Conservation (phyloP, 805 yeast genomes). For the Myxozyma kluyveri region DNA sequence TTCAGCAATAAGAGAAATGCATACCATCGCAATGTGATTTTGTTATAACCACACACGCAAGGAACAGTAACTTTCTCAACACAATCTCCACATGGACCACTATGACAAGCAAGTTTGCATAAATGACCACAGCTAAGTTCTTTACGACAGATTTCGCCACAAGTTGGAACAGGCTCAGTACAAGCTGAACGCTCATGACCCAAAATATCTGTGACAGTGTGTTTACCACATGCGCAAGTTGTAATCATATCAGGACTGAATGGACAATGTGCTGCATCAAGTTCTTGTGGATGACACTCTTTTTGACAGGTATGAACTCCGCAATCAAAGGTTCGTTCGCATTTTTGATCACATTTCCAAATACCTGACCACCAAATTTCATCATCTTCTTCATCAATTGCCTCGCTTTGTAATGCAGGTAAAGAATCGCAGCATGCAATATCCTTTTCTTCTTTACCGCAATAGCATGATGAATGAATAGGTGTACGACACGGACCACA, state of each 20-base stretch:
- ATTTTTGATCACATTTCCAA: conserved; percentile 47
- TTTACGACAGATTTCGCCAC: conserved; percentile 65
- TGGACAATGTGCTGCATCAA: conserved; percentile 52
- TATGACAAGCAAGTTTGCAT: conserved; percentile 71
- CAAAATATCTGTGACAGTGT: conserved; percentile 43
- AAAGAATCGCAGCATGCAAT: conserved; percentile 46
- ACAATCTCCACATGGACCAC: conserved; percentile 74
- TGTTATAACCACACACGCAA: conserved; percentile 60
- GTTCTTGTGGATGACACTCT: conserved; percentile 54
- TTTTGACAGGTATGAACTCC: conserved; percentile 52
- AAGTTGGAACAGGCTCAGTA: conserved; percentile 75
- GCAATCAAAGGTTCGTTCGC: conserved; percentile 57
- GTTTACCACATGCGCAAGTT: conserved; percentile 80
- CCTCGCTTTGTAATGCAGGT: conserved; percentile 13
- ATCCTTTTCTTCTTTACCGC: conserved; percentile 56
- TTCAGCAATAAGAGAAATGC: neutral
- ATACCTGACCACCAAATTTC: conserved; percentile 49
- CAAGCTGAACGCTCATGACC: conserved; percentile 52
- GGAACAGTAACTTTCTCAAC: conserved; percentile 47
- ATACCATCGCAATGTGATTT: conserved; percentile 25
- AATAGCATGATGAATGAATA: conserved; percentile 60
- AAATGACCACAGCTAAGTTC: conserved; percentile 64
- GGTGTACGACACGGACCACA: conserved; percentile 69
- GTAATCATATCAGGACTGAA: conserved; percentile 57
- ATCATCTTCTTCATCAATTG: conserved; percentile 31